phyloP scores from a whole-genome alignment of 2,329 filamentous ascomycete species.

The Aspergillus eucalypticola region DNA sequence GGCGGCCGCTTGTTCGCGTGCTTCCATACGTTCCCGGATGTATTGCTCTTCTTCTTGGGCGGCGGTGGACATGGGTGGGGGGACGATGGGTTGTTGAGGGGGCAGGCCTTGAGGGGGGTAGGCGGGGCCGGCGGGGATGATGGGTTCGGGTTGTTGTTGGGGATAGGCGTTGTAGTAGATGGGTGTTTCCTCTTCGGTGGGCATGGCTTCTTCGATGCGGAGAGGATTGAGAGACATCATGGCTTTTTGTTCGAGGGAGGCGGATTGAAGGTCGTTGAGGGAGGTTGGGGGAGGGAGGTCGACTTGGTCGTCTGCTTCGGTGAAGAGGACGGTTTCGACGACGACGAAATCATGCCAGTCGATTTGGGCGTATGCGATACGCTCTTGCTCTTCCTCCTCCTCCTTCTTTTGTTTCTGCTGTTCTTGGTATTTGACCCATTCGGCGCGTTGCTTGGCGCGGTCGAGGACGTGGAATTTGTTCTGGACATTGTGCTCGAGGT shows the following conservation, averaged over 20 bases:
- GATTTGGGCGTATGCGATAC: conserved; percentile 75
- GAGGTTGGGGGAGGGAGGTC: conserved; percentile 87
- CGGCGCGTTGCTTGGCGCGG: conserved; percentile 79
- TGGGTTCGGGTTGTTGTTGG: conserved; percentile 41
- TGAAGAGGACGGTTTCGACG: conserved; percentile 92
- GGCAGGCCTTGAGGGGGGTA: conserved; percentile 32
- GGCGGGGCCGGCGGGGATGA: conserved; percentile 26
- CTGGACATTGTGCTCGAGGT: conserved; percentile 71
- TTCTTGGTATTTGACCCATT: conserved; percentile 83
- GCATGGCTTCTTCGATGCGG: conserved; percentile 93
- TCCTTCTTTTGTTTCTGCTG: conserved; percentile 85
- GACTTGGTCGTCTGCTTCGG: conserved; percentile 79
- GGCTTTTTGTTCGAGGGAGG: conserved; percentile 92
- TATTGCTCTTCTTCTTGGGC: conserved; percentile 61
- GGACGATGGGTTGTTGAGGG: conserved; percentile 32
- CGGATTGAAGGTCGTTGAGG: conserved; percentile 87
- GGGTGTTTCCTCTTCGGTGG: conserved; percentile 64
- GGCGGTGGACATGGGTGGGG: conserved; percentile 13
- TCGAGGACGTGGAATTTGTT: conserved; percentile 80
- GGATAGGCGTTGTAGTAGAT: conserved; percentile 56
- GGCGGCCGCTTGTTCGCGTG: conserved; percentile 67
- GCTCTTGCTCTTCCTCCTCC: conserved; percentile 80
- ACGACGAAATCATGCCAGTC: conserved; percentile 98
- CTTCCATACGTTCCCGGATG: conserved; percentile 59
- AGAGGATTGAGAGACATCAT: conserved; percentile 79